phyloP scores from a whole-genome alignment of 148 eudicot genomes.

The Chenopodium album region DNA sequence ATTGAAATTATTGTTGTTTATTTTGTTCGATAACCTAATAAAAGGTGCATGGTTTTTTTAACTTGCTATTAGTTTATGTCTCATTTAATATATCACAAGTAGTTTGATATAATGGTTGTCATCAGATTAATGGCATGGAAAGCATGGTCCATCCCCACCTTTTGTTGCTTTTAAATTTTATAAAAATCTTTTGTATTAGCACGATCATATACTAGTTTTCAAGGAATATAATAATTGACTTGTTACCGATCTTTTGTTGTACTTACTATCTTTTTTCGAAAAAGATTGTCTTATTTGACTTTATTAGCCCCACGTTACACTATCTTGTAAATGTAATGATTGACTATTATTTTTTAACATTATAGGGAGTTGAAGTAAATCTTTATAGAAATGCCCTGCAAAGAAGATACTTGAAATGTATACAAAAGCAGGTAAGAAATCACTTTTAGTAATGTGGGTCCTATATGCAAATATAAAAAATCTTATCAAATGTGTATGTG shows the following conservation, averaged over 20 bases:
- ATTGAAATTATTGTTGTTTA: no score
- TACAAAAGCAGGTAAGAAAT: conserved; percentile 1
- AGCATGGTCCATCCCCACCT: no score
- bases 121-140: not conserved
- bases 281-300: conserved; percentile 4
- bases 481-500: not conserved
- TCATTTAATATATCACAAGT: not conserved
- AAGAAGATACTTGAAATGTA: not conserved
- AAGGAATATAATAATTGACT: not conserved
- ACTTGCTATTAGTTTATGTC: not conserved
- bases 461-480: not conserved
- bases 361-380: not conserved
- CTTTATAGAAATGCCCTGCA: not conserved
- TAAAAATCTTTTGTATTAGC: no score
- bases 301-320: not conserved
- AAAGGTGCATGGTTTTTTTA: not conserved
- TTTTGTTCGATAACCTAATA: no score
- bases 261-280: not conserved
- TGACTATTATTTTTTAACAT: not conserved
- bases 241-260: not conserved
- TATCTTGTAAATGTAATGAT: not conserved
- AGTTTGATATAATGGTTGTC: not conserved
- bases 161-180: no score
- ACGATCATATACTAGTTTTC: not conserved
- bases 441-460: conserved; percentile 7